Percentiles rank a stretch among this genome's conserved stretches.
Evolutionary conservation across 176 grass and related monocot genomes (phyloP).

Genomic region (Saccharum spontaneum): DNA sequence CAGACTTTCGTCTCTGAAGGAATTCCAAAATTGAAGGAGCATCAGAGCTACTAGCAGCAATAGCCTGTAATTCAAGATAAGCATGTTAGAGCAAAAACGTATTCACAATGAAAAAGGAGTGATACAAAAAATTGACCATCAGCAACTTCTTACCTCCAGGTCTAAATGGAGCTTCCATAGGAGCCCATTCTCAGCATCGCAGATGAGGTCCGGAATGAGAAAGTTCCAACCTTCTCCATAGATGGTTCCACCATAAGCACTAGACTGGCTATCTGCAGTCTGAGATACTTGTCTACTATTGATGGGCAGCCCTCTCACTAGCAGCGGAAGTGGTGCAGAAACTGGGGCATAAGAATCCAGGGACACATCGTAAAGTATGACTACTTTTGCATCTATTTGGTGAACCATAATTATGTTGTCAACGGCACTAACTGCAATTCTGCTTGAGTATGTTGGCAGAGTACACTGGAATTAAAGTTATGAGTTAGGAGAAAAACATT

Average conservation of each 20-base stretch:
- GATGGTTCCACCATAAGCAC: slow-evolving; percentile 76
- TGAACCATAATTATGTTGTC: slow-evolving; percentile 93
- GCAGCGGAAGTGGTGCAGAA: slow-evolving; percentile 91
- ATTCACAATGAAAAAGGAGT: slow-evolving; percentile 1
- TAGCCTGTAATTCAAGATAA: slow-evolving; percentile 58
- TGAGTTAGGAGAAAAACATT: slow-evolving; percentile 13
- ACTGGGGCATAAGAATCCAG: slow-evolving; percentile 76
- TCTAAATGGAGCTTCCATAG: slow-evolving; percentile 89
- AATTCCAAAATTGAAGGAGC: slow-evolving; percentile 87
- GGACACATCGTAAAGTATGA: slow-evolving; percentile 91
- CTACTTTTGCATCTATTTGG: slow-evolving; percentile 97
- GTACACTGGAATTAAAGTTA: slow-evolving; percentile 54
- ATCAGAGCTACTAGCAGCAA: slow-evolving; percentile 93
- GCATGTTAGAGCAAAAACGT: slow-evolving; percentile 12
- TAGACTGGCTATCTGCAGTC: slow-evolving; percentile 58
- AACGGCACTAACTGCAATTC: slow-evolving; percentile 84
- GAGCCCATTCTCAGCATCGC: slow-evolving; percentile 85
- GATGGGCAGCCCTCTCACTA: slow-evolving; percentile 60
- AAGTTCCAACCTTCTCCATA: slow-evolving; percentile 93
- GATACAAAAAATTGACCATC: slow-evolving; percentile 6
- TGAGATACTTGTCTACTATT: slow-evolving; percentile 59
- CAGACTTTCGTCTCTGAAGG: slow-evolving; percentile 76
- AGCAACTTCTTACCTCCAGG: slow-evolving; percentile 60
- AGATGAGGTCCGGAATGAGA: slow-evolving; percentile 85
- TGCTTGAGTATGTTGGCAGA: slow-evolving; percentile 80